Percentiles rank a stretch among this genome's conserved stretches.
These are phyloP conservation scores for Ambrosiella cleistominuta DNA, from an alignment of 2,329 filamentous ascomycete species.

Conservation along the genomic window DNA sequence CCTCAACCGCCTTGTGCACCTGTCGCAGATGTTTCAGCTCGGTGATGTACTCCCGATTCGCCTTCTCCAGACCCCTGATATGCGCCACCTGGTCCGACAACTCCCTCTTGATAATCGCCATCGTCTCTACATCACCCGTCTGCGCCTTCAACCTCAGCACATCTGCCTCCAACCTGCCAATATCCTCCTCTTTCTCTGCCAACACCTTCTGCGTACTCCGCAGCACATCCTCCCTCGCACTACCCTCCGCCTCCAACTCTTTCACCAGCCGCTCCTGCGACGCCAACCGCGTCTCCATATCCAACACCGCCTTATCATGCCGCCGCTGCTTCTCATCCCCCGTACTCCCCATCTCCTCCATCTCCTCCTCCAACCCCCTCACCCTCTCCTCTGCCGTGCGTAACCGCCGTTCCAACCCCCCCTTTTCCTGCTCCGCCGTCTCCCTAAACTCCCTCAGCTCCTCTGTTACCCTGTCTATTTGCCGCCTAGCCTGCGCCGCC, in stretches of 20 bases:
- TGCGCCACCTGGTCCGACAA: slow-evolving; percentile 84
- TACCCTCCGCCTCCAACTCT: slow-evolving; percentile 41
- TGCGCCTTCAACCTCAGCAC: slow-evolving; percentile 71
- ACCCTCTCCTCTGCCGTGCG: slow-evolving; percentile 57
- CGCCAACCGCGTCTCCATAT: slow-evolving; percentile 35
- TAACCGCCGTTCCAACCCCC: slow-evolving; percentile 49
- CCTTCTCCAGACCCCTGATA: slow-evolving; percentile 65
- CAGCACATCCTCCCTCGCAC: slow-evolving; percentile 36
- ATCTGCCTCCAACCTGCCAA: slow-evolving; percentile 64
- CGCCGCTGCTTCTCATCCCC: slow-evolving; percentile 54
- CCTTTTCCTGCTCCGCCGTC: slow-evolving; percentile 35
- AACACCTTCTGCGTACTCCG: slow-evolving; percentile 49
- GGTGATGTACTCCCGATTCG: slow-evolving; percentile 58
- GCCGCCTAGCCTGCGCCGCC: slow-evolving; percentile 29
- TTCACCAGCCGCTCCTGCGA: slow-evolving; percentile 31
- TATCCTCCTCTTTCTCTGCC: slow-evolving; percentile 48
- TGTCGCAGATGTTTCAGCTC: slow-evolving; percentile 73
- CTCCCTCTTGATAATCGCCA: slow-evolving; percentile 72
- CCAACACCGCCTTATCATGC: slow-evolving; percentile 34
- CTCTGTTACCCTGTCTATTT: slow-evolving; percentile 30
- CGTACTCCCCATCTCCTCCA: slow-evolving; percentile 48
- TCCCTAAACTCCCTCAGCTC: slow-evolving; percentile 37
- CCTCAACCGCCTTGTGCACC: slow-evolving; percentile 68
- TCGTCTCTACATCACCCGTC: slow-evolving; percentile 69
- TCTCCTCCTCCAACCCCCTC: slow-evolving; percentile 59